phyloP scores from a whole-genome alignment of 1,284 basidiomycete genomes.

The Trichosporon inkin region DNA sequence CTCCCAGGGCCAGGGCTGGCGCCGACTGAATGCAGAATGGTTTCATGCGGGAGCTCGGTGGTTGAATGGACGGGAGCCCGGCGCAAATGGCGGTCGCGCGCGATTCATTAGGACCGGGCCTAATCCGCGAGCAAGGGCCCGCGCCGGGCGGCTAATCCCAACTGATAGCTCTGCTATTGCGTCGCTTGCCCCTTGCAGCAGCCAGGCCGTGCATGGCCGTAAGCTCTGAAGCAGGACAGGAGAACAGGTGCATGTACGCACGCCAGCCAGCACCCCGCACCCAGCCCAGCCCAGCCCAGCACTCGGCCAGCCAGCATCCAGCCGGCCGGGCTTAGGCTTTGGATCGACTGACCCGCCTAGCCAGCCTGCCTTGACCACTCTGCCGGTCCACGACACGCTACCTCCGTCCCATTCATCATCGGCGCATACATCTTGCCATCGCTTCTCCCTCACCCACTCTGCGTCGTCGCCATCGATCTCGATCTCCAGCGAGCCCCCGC shows the following conservation, averaged over 20 bases:
- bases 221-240: constrained; percentile 2
- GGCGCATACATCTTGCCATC: background rate
- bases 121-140: background rate
- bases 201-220: background rate
- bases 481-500: background rate
- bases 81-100: background rate
- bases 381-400: background rate
- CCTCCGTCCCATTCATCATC: background rate
- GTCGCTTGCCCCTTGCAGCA: constrained; percentile 3
- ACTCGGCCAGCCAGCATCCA: background rate
- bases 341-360: no score
- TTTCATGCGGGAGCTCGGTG: constrained; percentile 3
- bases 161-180: background rate
- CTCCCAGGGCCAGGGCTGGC: constrained; percentile 1
- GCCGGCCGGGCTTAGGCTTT: no score
- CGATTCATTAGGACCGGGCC: background rate
- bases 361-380: background rate
- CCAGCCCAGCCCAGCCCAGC: background rate
- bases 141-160: background rate
- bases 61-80: constrained; percentile 6
- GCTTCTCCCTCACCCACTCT: background rate
- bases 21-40: background rate
- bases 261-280: background rate
- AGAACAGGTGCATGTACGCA: background rate
- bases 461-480: background rate